Conservation (phyloP, 2,329 filamentous ascomycete species). For the Alternaria rosae region DNA sequence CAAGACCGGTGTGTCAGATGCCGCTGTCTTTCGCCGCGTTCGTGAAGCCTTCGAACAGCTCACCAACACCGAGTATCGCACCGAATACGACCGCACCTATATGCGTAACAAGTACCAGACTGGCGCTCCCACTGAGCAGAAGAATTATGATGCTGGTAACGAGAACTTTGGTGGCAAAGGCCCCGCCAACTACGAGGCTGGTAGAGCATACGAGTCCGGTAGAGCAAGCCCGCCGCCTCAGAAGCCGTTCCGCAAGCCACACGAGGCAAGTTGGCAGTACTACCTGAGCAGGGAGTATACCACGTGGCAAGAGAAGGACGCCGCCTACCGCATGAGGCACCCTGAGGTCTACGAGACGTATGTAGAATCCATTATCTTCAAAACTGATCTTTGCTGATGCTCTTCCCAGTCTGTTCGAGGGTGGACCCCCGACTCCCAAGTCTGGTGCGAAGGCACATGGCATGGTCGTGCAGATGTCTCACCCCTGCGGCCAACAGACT, state of each 20-base stretch:
- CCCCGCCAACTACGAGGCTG: background rate
- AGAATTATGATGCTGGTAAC: background rate
- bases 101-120: background rate
- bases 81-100: slow-evolving; percentile 17
- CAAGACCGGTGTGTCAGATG: slow-evolving; percentile 73
- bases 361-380: background rate
- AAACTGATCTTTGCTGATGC: background rate
- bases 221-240: slow-evolving; percentile 8
- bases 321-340: slow-evolving; percentile 6
- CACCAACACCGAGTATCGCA: slow-evolving; percentile 6
- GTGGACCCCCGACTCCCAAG: background rate
- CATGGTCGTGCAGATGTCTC: slow-evolving; percentile 17
- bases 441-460: slow-evolving; percentile 9
- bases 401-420: background rate
- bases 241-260: slow-evolving; percentile 8
- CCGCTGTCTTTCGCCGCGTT: slow-evolving; percentile 14
- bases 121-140: background rate
- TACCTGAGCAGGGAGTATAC: slow-evolving; percentile 5
- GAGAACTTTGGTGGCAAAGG: background rate
- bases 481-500: slow-evolving; percentile 7
- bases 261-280: slow-evolving; percentile 8
- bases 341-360: slow-evolving; percentile 8
- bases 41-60: slow-evolving; percentile 27
- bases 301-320: slow-evolving; percentile 7
- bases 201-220: background rate